Evolutionary conservation across 2,329 filamentous ascomycete species (phyloP).

Genomic region (Penicillium hesseltinei): DNA sequence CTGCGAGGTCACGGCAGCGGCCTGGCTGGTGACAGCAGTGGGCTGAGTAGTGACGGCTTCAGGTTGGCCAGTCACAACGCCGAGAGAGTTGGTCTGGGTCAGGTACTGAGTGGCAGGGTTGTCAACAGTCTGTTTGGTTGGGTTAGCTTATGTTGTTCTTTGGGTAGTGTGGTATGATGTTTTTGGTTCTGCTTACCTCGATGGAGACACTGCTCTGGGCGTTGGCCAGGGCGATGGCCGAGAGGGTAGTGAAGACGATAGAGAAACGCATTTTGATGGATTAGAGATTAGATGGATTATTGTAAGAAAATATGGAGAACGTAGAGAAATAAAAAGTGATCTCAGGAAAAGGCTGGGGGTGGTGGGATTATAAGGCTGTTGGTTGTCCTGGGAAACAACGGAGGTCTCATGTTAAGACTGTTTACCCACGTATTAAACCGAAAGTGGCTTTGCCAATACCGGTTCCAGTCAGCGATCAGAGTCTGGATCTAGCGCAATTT

Average conservation of each 20-base stretch:
- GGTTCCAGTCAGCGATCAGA: constrained; percentile 11
- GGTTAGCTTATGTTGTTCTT: not conserved
- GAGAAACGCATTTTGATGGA: constrained; percentile 48
- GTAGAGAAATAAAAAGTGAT: constrained; percentile 3
- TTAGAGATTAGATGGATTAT: constrained; percentile 4
- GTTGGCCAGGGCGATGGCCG: constrained; percentile 44
- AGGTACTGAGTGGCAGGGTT: constrained; percentile 48
- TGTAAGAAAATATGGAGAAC: constrained; percentile 1
- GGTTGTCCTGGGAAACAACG: constrained; percentile 14
- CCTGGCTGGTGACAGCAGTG: constrained; percentile 31
- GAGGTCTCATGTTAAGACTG: constrained; percentile 1
- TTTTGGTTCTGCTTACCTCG: constrained; percentile 21
- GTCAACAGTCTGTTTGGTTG: constrained; percentile 27
- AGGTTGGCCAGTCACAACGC: constrained; percentile 52
- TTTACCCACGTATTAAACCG: not conserved
- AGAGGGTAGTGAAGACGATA: constrained; percentile 44
- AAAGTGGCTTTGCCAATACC: constrained; percentile 1
- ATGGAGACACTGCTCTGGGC: constrained; percentile 35
- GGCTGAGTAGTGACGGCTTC: constrained; percentile 35
- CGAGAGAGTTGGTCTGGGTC: constrained; percentile 49
- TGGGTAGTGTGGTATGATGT: not conserved
- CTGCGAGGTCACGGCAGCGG: constrained; percentile 31
- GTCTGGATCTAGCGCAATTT: constrained; percentile 12
- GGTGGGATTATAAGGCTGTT: constrained; percentile 2
- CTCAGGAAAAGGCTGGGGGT: not conserved